Base-by-base conservation (phyloP, 2,329 filamentous ascomycete species). In the Calonectria ilicicola region DNA sequence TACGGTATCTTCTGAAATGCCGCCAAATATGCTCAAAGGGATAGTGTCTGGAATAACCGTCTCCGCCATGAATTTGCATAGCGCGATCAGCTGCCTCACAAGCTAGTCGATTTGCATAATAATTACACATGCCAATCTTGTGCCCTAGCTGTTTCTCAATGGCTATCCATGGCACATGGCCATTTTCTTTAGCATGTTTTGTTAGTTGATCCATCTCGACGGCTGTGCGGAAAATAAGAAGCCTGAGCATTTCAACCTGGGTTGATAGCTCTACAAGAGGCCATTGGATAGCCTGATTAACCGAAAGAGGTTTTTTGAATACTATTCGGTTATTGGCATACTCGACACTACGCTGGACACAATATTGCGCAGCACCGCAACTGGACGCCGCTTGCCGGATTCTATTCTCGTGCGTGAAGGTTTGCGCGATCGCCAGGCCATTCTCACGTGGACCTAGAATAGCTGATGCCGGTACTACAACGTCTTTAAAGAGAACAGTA, bases 121-220 rank as follows among this genome's bases (percentile, higher is more conserved):
- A 76, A 38, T 76, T 76, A 27, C 74, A 76, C 74, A 76, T 76
- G 44, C 72, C 62, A 29, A 76, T 76, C 44, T 73, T 76, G 26
- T 76, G 72, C 0, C 74, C 72, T 2, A 76, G 65, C 63, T 76
- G 67, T 62, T 67, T 73, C 53, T 76, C 72, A 21, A 76, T 76
- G 19, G 74, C 65, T 3, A 76, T 53, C 74, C 74, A 76, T 7
- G 74, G 72, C 12, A 69, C 56, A 10, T 51, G 26, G 5, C 42
- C 64, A 6, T 23, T n/a, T 5, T 47, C 21, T 7, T 58, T 63
- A 5, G 49, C 56, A 38, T 63, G 51, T 6, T 44, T 46, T 5
- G 63, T 26, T n/a, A 73, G 62, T 10, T 64, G 42, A 38, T 76
- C 74, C 74, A 76, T 76, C 26, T 76, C 72, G 5, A 67, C 68